Conservation (phyloP, 73 alveolate species). For the Breviolum minutum region DNA sequence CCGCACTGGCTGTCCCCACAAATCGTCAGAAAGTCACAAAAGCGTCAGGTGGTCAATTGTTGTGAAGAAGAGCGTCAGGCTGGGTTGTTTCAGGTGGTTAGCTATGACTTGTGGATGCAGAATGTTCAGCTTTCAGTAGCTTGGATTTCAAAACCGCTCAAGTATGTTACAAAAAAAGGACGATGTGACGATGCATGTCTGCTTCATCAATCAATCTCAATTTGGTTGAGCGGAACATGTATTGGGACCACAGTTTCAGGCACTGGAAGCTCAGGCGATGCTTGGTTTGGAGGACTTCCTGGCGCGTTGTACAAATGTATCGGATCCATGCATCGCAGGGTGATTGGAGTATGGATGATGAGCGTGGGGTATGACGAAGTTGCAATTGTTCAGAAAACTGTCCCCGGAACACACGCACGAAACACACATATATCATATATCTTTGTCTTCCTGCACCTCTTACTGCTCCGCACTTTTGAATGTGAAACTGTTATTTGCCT, state of each 20-base stretch:
- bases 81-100: neutral
- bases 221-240: too few relatives aligned
- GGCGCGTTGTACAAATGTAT: too few relatives aligned
- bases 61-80: constrained; percentile 43
- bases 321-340: too few relatives aligned
- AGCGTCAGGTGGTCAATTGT: neutral
- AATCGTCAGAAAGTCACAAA: neutral
- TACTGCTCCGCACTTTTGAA: neutral
- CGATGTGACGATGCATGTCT: neutral
- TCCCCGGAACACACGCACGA: too few relatives aligned
- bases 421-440: too few relatives aligned
- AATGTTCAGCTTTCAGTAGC: neutral
- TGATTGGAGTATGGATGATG: too few relatives aligned
- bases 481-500: too few relatives aligned
- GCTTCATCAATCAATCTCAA: neutral
- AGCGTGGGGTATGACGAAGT: too few relatives aligned
- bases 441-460: too few relatives aligned
- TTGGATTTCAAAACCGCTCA: neutral
- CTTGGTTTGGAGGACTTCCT: neutral
- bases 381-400: too few relatives aligned
- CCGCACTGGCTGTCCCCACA: neutral
- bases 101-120: neutral
- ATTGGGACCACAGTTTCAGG: neutral
- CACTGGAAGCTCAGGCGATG: neutral
- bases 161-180: neutral